Percentiles rank a stretch among this genome's conserved stretches.
Evolutionary conservation across 495 filamentous ascomycete genomes (phyloP).

Genomic region (Xylaria flabelliformis): DNA sequence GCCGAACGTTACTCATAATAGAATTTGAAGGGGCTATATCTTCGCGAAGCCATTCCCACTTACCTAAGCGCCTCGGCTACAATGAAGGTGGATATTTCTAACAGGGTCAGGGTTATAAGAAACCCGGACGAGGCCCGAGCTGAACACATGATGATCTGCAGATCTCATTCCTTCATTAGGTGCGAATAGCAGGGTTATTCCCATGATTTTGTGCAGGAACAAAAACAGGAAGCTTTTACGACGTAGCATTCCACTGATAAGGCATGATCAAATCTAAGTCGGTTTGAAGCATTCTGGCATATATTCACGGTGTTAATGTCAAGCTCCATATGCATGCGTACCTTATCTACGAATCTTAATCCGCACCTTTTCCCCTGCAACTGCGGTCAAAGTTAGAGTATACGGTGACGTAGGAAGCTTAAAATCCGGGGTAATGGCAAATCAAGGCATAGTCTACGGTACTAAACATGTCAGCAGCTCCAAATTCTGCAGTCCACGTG

Average conservation of each 20-base stretch:
- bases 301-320: not conserved
- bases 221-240: not conserved
- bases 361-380: not conserved
- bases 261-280: not conserved
- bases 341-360: not conserved
- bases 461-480: not conserved
- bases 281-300: not conserved
- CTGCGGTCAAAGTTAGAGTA: not conserved
- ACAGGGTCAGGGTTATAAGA: not conserved
- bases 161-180: not conserved
- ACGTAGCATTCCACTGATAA: not conserved
- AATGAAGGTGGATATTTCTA: not conserved
- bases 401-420: conserved; percentile 6
- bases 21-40: not conserved
- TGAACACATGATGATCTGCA: conserved; percentile 15
- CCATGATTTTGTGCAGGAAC: not conserved
- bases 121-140: not conserved
- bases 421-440: not conserved
- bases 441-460: not conserved
- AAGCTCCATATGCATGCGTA: not conserved
- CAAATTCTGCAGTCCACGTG: not conserved
- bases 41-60: conserved; percentile 5
- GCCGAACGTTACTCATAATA: not conserved
- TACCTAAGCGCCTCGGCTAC: conserved; percentile 1
- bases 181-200: not conserved